A percentile compares a stretch with the other conserved stretches of the same genome.
phyloP scores from a whole-genome alignment of 2,329 filamentous ascomycete species.

The Dryadomyces quercus-mongolicae region DNA sequence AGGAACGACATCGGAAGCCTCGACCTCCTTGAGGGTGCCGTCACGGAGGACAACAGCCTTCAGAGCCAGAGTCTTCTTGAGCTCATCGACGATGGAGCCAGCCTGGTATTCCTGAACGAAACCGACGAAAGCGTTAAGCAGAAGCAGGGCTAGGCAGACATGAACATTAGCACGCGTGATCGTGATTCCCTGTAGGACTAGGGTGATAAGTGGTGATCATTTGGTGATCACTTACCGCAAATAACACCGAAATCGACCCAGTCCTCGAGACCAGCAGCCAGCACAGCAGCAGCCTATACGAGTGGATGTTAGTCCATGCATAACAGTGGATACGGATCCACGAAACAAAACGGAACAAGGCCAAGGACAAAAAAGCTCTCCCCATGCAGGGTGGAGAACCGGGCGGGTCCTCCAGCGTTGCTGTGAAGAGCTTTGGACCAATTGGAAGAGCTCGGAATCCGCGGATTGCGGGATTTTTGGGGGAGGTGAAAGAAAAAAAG shows the following conservation, averaged over 20 bases:
- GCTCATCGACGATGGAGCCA: slow-evolving; percentile 77
- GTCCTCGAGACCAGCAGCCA: slow-evolving; percentile 73
- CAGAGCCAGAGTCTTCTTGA: slow-evolving; percentile 68
- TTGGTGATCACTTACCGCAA: slow-evolving; percentile 33
- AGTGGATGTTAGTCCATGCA: not conserved
- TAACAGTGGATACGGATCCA: not conserved
- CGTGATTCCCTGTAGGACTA: not conserved
- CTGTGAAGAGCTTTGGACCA: not conserved
- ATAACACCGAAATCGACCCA: slow-evolving; percentile 95
- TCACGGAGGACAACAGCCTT: slow-evolving; percentile 83
- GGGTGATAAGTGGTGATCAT: not conserved
- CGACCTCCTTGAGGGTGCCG: slow-evolving; percentile 63
- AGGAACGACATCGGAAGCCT: slow-evolving; percentile 74
- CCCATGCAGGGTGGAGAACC: not conserved
- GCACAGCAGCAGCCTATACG: slow-evolving; percentile 54
- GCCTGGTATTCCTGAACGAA: slow-evolving; percentile 87
- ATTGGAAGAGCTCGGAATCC: slow-evolving; percentile 1
- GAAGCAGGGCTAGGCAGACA: slow-evolving; percentile 36
- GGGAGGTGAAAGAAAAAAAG: not conserved
- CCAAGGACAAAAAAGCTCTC: not conserved
- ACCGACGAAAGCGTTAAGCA: slow-evolving; percentile 77
- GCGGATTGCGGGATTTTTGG: not conserved
- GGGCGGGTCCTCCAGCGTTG: no score
- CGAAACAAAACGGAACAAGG: not conserved
- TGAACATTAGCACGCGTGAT: not conserved